Evolutionary conservation across 176 grass and related monocot genomes (phyloP).

Genomic region (Musa itinerans): DNA sequence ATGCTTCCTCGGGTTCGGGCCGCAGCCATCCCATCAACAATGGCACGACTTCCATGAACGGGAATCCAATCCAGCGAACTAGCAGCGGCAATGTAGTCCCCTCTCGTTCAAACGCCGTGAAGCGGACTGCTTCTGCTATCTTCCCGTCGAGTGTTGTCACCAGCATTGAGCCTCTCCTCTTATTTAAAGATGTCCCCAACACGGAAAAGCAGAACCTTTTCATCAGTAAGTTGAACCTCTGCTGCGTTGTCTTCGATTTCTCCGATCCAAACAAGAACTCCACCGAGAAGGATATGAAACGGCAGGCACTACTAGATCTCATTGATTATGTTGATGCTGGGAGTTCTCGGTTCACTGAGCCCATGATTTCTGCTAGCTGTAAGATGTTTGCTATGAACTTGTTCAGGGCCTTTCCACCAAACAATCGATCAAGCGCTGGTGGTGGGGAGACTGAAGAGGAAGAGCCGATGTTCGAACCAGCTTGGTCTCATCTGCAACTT

Average conservation of each 20-base stretch:
- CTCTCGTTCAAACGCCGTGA: constrained; percentile 42
- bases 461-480: constrained; percentile 84
- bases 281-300: constrained; percentile 85
- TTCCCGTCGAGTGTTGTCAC: constrained; percentile 90
- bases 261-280: constrained; percentile 72
- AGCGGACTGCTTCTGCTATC: constrained; percentile 87
- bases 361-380: constrained; percentile 51
- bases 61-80: constrained; percentile 43
- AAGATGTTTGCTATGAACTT: constrained; percentile 87
- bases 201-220: constrained; percentile 74
- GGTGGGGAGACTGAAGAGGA: constrained; percentile 85
- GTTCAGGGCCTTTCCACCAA: constrained; percentile 75
- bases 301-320: constrained; percentile 77
- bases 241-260: constrained; percentile 91
- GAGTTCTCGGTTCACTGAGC: constrained; percentile 50
- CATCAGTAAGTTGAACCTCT: constrained; percentile 77
- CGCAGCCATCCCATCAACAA: neutral
- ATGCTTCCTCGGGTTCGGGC: constrained; percentile 31
- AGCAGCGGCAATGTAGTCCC: constrained; percentile 44
- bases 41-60: constrained; percentile 7
- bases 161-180: constrained; percentile 72
- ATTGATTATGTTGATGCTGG: constrained; percentile 60
- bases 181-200: constrained; percentile 81
- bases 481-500: constrained; percentile 93
- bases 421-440: constrained; percentile 41